A percentile compares a stretch with the other conserved stretches of the same genome.
phyloP scores from a whole-genome alignment of 1,139 yeast species.

The Debaryomycetaceae sp. region DNA sequence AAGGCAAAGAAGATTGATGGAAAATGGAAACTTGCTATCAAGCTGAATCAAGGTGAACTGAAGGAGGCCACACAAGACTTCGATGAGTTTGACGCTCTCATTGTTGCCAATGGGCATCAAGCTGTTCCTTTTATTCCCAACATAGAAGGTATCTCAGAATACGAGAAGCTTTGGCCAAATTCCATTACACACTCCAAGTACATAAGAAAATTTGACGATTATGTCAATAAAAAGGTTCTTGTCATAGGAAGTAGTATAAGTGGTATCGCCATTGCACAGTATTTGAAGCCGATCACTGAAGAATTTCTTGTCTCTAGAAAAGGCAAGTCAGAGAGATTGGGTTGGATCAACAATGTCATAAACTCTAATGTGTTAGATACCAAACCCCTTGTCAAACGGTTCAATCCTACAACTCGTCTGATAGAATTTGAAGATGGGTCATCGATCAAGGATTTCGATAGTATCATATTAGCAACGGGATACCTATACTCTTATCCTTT shows the following conservation, averaged over 20 bases:
- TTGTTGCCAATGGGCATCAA: constrained; percentile 57
- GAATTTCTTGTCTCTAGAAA: constrained; percentile 23
- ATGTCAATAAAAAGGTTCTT: constrained; percentile 26
- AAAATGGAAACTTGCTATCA: constrained; percentile 9
- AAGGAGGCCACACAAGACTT: constrained; percentile 4
- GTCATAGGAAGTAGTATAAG: constrained; percentile 43
- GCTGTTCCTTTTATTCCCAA: constrained; percentile 55
- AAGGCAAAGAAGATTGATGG: constrained; percentile 1
- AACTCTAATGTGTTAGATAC: constrained; percentile 19
- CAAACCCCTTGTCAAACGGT: constrained; percentile 17
- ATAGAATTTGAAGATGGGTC: constrained; percentile 30
- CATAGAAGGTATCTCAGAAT: constrained; percentile 45
- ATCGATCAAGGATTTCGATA: constrained; percentile 23
- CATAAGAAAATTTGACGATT: constrained; percentile 25
- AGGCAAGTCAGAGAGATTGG: constrained; percentile 9
- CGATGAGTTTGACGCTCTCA: constrained; percentile 49
- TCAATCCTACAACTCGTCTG: constrained; percentile 14
- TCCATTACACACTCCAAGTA: constrained; percentile 42
- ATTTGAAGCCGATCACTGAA: constrained; percentile 31
- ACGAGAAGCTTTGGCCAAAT: constrained; percentile 38
- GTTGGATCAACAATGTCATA: constrained; percentile 20
- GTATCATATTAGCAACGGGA: constrained; percentile 43
- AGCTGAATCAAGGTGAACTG: constrained; percentile 16
- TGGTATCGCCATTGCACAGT: constrained; percentile 43
- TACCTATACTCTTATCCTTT: constrained; percentile 42